Conservation (phyloP, 2,329 filamentous ascomycete genomes). For the Claviceps quebecensis region DNA sequence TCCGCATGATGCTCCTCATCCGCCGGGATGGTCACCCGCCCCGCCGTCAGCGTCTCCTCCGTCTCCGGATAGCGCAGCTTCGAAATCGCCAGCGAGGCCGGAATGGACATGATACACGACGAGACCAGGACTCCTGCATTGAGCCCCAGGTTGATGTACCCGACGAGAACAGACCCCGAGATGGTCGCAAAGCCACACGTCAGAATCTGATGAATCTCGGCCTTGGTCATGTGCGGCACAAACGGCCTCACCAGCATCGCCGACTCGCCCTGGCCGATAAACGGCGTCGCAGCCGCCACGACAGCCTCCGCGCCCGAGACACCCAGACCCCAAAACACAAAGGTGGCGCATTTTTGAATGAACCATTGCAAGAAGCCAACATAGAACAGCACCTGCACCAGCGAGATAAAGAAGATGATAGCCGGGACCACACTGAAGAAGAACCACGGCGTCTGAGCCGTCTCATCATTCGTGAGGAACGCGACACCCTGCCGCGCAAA, state of each 20-base stretch:
- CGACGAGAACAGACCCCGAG: conserved; percentile 72
- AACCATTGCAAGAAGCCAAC: conserved; percentile 77
- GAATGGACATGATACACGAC: conserved; percentile 91
- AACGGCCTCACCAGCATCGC: conserved; percentile 87
- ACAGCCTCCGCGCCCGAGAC: conserved; percentile 90
- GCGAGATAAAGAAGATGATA: conserved; percentile 89
- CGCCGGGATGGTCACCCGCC: conserved; percentile 67
- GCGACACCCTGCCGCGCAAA: conserved; percentile 60
- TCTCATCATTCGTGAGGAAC: conserved; percentile 44
- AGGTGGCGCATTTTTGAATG: conserved; percentile 69
- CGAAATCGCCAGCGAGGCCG: conserved; percentile 74
- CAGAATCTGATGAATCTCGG: conserved; percentile 88
- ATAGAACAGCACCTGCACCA: conserved; percentile 81
- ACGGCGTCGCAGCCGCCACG: conserved; percentile 81
- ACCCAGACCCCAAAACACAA: conserved; percentile 82
- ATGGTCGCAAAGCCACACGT: conserved; percentile 87
- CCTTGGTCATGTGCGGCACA: conserved; percentile 69
- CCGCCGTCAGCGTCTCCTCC: conserved; percentile 73
- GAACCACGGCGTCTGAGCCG: conserved; percentile 48
- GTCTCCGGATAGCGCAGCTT: conserved; percentile 84
- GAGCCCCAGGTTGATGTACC: conserved; percentile 72
- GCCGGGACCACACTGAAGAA: conserved; percentile 68
- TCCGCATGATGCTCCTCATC: conserved; percentile 62
- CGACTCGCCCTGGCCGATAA: conserved; percentile 88
- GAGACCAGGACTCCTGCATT: conserved; percentile 78